Percentiles rank a stretch among this genome's conserved stretches.
Conservation (phyloP, 805 yeast genomes). For the Candida loeiensis region DNA sequence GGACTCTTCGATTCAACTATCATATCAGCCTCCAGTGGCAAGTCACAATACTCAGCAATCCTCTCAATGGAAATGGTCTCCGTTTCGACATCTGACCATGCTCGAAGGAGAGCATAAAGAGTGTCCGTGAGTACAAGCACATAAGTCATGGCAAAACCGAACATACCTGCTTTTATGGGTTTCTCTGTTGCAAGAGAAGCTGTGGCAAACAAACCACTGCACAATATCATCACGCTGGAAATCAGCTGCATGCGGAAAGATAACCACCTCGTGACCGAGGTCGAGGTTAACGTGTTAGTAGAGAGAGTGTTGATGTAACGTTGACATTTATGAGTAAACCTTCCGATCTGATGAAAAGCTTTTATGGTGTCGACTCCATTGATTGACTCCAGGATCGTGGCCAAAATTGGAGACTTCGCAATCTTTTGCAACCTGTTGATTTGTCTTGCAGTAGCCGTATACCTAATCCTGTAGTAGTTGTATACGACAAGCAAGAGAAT, state of each 20-base stretch:
- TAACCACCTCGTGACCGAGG: slow-evolving; percentile 57
- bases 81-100: slow-evolving; percentile 60
- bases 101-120: slow-evolving; percentile 54
- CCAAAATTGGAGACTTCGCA: slow-evolving; percentile 72
- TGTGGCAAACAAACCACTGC: slow-evolving; percentile 47
- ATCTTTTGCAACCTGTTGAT: slow-evolving; percentile 68
- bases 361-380: slow-evolving; percentile 74
- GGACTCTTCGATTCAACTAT: slow-evolving; percentile 37
- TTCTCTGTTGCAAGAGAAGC: slow-evolving; percentile 33
- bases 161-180: slow-evolving; percentile 54
- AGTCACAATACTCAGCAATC: slow-evolving; percentile 53
- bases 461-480: slow-evolving; percentile 65
- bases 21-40: slow-evolving; percentile 45
- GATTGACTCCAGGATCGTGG: slow-evolving; percentile 78
- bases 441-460: slow-evolving; percentile 70
- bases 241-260: slow-evolving; percentile 58
- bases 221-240: slow-evolving; percentile 52
- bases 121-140: slow-evolving; percentile 54
- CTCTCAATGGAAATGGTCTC: slow-evolving; percentile 67
- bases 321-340: slow-evolving; percentile 57
- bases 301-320: slow-evolving; percentile 50
- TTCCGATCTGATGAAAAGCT: slow-evolving; percentile 62
- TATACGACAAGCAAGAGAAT: slow-evolving; percentile 52
- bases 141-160: slow-evolving; percentile 63
- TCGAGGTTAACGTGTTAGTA: slow-evolving; percentile 18